These are phyloP conservation scores for Fagopyrum tataricum DNA, from an alignment of 148 eudicot genomes.

Conservation along the genomic window DNA sequence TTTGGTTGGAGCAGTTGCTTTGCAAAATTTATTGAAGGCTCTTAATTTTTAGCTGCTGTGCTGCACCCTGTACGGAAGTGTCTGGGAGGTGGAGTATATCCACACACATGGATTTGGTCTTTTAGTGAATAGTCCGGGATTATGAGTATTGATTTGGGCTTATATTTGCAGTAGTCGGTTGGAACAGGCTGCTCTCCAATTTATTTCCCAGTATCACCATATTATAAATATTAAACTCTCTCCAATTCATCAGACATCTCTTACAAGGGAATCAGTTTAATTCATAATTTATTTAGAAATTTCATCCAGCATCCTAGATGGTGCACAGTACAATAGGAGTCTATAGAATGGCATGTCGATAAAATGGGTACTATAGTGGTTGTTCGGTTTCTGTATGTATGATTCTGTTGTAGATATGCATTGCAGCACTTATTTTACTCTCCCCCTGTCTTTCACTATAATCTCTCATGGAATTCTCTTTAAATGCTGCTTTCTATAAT, in stretches of 20 bases:
- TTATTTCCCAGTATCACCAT: too few relatives aligned
- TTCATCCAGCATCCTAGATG: neutral
- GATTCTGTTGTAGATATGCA: neutral
- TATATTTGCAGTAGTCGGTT: neutral
- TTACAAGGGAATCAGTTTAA: neutral
- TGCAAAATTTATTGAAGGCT: neutral
- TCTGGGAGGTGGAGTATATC: neutral
- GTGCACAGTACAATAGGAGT: neutral
- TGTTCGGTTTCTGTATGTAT: neutral
- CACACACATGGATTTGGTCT: neutral
- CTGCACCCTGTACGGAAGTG: neutral
- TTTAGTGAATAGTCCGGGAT: neutral
- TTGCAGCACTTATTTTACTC: neutral
- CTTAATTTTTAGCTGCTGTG: neutral
- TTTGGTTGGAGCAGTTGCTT: neutral
- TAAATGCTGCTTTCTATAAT: slow-evolving; percentile 6
- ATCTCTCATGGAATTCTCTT: neutral
- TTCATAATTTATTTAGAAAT: neutral
- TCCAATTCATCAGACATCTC: neutral
- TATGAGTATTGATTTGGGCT: neutral
- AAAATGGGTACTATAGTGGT: neutral
- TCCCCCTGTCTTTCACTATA: neutral
- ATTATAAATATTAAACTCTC: neutral
- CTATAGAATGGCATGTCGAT: neutral
- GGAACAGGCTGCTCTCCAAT: neutral